A percentile compares a stretch with the other conserved stretches of the same genome.
Conservation (phyloP, 148 eudicot genomes). For the Chenopodium formosanum region DNA sequence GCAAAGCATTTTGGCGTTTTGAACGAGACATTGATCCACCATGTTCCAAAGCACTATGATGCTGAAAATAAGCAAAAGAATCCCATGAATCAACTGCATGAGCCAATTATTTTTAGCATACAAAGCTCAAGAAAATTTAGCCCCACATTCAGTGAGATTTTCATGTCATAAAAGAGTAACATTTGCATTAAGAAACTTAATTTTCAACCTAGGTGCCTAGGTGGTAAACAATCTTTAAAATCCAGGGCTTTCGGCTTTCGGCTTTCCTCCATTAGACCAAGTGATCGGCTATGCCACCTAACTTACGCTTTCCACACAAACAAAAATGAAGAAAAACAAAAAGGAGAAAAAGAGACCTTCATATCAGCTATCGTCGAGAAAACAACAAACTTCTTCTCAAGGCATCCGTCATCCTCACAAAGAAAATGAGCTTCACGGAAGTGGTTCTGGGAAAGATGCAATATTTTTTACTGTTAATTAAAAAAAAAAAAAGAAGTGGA, state of each 20-base stretch:
- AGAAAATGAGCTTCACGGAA: slow-evolving; percentile 70
- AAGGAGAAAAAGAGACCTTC: slow-evolving; percentile 48
- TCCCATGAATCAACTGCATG: slow-evolving; percentile 1
- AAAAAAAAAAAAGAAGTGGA: slow-evolving; percentile 3
- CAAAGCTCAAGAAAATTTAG: not conserved
- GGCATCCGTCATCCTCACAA: slow-evolving; percentile 83
- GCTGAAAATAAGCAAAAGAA: slow-evolving; percentile 38
- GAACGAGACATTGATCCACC: slow-evolving; percentile 74
- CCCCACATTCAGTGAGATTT: not conserved
- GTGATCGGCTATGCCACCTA: not conserved
- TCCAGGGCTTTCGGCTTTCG: not conserved
- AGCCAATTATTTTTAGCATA: not conserved
- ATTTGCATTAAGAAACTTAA: not conserved
- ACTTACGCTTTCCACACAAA: not conserved
- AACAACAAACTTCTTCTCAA: slow-evolving; percentile 74
- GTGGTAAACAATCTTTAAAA: not conserved
- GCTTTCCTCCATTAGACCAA: slow-evolving; percentile 8
- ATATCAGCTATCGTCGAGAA: slow-evolving; percentile 69
- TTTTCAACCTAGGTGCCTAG: not conserved
- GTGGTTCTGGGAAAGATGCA: slow-evolving; percentile 51
- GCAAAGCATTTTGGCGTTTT: slow-evolving; percentile 63
- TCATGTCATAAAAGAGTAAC: slow-evolving; percentile 9
- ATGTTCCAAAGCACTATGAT: slow-evolving; percentile 77
- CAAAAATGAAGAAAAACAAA: not conserved
- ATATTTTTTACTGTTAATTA: slow-evolving; percentile 7